phyloP scores from a whole-genome alignment of 495 filamentous ascomycete genomes.

The Trichoderma orchidacearum region DNA sequence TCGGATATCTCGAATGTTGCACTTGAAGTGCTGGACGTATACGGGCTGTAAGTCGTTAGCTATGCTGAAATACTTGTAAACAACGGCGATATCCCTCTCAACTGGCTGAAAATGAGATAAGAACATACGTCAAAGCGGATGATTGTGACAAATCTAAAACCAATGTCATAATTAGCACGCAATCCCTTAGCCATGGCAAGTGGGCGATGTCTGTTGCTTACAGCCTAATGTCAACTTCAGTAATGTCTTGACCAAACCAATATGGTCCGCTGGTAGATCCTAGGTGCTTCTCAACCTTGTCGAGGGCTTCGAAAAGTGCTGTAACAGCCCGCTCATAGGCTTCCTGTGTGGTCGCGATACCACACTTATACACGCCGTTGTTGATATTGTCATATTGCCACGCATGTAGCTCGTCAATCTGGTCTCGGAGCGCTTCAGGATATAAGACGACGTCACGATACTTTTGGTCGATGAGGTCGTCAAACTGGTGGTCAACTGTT shows the following conservation, averaged over 20 bases:
- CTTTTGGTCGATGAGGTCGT: constrained; percentile 38
- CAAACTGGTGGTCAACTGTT: constrained; percentile 23
- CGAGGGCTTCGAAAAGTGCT: constrained; percentile 45
- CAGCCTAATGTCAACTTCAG: constrained; percentile 54
- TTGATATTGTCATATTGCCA: constrained; percentile 58
- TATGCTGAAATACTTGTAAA: too few relatives aligned
- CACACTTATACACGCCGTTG: constrained; percentile 58
- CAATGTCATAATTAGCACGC: background rate
- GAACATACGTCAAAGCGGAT: constrained; percentile 42
- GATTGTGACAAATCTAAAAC: constrained; percentile 37
- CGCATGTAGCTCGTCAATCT: constrained; percentile 49
- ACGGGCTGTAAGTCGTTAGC: constrained; percentile 18
- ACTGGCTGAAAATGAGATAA: background rate
- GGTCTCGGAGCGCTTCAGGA: constrained; percentile 31
- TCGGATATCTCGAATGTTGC: constrained; percentile 57
- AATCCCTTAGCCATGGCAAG: too few relatives aligned
- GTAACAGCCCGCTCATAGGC: constrained; percentile 48
- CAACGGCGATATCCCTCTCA: too few relatives aligned
- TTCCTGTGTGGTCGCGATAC: constrained; percentile 49
- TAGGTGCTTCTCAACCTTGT: constrained; percentile 46
- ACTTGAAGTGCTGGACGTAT: constrained; percentile 55
- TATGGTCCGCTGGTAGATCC: constrained; percentile 37
- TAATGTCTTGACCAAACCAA: constrained; percentile 48
- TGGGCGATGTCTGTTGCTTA: too few relatives aligned
- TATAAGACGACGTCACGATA: constrained; percentile 38